phyloP scores from a whole-genome alignment of 768 basidiomycete species.

The Serpula lacrymans region DNA sequence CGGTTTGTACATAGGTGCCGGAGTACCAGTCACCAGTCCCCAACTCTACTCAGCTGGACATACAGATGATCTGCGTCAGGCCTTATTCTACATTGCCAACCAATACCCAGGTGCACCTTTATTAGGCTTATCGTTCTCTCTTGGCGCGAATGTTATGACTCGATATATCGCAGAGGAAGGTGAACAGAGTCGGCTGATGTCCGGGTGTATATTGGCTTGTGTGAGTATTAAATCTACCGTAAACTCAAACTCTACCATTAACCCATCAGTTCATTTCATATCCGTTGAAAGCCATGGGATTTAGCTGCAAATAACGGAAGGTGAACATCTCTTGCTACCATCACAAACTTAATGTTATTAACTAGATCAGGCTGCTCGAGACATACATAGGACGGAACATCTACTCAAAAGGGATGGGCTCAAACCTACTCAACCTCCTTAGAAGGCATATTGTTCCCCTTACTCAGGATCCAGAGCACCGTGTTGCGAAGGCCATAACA shows the following conservation, averaged over 20 bases:
- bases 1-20: conserved; percentile 58
- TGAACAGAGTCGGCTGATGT: conserved; percentile 51
- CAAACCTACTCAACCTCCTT: conserved; percentile 61
- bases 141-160: conserved; percentile 90
- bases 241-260: conserved; percentile 4
- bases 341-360: conserved; percentile 7
- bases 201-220: conserved; percentile 71
- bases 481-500: conserved; percentile 46
- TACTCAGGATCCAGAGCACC: conserved; percentile 47
- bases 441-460: conserved; percentile 47
- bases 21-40: conserved; percentile 75
- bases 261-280: conserved; percentile 7
- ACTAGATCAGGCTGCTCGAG: conserved; percentile 43
- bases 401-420: conserved; percentile 78
- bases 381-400: conserved; percentile 57
- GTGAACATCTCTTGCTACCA: conserved; percentile 20
- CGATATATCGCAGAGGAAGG: conserved; percentile 88
- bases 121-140: conserved; percentile 87
- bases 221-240: conserved; percentile 44
- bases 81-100: conserved; percentile 70
- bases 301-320: conserved; percentile 31
- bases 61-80: conserved; percentile 85
- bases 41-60: conserved; percentile 87
- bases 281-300: conserved; percentile 45
- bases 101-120: conserved; percentile 78